A percentile compares a stretch with the other conserved stretches of the same genome.
Conservation (phyloP, 495 filamentous ascomycete species). For the Bathelium albidoporum region DNA sequence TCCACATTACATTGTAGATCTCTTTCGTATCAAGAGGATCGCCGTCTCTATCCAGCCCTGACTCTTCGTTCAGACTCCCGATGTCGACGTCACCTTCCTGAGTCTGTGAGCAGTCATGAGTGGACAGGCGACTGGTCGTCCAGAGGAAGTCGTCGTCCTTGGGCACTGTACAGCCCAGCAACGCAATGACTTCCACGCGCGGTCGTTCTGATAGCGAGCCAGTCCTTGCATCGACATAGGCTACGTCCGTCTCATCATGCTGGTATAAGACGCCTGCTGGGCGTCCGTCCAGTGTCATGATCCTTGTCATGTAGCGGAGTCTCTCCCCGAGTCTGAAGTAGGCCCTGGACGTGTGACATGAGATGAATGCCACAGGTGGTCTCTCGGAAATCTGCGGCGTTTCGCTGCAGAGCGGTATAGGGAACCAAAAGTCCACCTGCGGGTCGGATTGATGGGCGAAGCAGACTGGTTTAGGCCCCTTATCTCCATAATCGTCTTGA, state of each 20-base stretch:
- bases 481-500: neutral
- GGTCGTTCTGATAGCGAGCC: neutral
- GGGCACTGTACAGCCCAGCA: neutral
- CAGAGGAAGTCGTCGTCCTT: neutral
- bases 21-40: neutral
- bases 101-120: neutral
- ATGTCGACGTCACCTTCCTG: neutral
- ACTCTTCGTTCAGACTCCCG: slow-evolving; percentile 9
- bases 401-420: neutral
- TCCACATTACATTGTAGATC: slow-evolving; percentile 10
- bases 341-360: neutral
- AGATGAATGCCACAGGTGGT: neutral
- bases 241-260: neutral
- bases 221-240: neutral
- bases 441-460: neutral
- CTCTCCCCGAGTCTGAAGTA: neutral
- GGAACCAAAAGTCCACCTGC: neutral
- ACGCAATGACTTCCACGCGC: neutral
- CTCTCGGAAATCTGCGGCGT: neutral
- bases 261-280: neutral
- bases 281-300: neutral
- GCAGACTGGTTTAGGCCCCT: neutral
- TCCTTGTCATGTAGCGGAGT: neutral
- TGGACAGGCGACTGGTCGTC: neutral
- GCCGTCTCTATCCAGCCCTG: slow-evolving; percentile 6